A percentile compares a stretch with the other conserved stretches of the same genome.
Conservation (phyloP, 148 eudicot species). For the Fallopia convolvulus region DNA sequence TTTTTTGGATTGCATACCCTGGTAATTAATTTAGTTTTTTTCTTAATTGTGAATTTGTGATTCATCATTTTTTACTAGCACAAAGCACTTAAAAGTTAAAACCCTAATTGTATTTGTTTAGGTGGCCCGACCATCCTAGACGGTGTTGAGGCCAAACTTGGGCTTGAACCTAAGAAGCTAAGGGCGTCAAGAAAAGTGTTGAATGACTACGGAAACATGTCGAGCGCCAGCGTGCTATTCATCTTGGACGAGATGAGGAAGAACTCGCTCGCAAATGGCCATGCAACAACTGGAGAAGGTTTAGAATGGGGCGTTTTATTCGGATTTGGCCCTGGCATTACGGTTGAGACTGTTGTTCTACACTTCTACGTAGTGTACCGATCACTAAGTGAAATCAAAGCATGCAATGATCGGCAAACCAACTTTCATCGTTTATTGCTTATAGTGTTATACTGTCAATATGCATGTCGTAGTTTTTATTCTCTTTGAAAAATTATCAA, state of each 20-base stretch:
- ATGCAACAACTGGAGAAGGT: background rate
- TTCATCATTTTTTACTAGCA: background rate
- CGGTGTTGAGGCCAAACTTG: background rate
- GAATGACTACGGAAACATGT: background rate
- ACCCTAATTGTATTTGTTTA: background rate
- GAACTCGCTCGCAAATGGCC: background rate
- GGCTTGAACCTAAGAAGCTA: background rate
- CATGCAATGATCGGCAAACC: too few species aligned
- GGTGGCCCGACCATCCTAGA: background rate
- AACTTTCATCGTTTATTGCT: too few species aligned
- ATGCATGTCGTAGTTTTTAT: too few species aligned
- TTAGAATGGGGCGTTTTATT: background rate
- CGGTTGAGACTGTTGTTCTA: background rate
- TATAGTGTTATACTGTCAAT: too few species aligned
- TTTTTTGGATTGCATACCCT: background rate
- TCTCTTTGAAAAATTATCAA: too few species aligned
- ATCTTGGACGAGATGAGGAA: background rate
- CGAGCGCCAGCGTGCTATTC: background rate
- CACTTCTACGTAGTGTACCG: background rate
- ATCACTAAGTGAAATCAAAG: background rate
- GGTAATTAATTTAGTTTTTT: background rate
- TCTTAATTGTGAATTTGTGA: too few species aligned
- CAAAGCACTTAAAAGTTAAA: background rate
- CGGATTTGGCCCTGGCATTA: background rate
- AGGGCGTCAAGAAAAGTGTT: background rate